These are phyloP conservation scores for Leptodontidium sp. DNA, from an alignment of 2,329 filamentous ascomycete species.

Conservation along the genomic window DNA sequence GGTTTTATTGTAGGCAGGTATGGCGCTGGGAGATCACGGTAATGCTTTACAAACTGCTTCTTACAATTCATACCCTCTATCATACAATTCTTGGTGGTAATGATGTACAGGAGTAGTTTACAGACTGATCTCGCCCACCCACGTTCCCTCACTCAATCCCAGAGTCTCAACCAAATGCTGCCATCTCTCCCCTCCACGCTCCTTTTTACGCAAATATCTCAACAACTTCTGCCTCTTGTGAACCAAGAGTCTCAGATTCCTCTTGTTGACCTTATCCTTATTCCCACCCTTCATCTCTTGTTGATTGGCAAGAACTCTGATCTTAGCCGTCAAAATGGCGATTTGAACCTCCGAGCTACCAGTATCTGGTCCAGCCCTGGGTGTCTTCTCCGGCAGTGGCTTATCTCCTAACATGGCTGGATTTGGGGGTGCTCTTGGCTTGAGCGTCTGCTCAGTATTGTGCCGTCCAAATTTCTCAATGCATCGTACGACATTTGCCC, in stretches of 20 bases:
- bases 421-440: conserved; percentile 49
- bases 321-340: conserved; percentile 93
- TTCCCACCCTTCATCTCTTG: conserved; percentile 72
- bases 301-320: conserved; percentile 78
- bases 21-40: conserved; percentile 44
- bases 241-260: conserved; percentile 84
- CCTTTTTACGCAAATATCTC: conserved; percentile 85
- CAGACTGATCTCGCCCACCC: conserved; percentile 87
- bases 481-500: conserved; percentile 85
- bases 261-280: conserved; percentile 94
- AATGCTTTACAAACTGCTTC: conserved; percentile 37
- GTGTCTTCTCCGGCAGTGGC: conserved; percentile 53
- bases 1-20: conserved; percentile 37
- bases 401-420: conserved; percentile 31
- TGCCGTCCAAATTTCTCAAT: conserved; percentile 91
- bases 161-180: conserved; percentile 83
- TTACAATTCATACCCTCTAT: conserved; percentile 35
- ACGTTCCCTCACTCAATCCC: conserved; percentile 86
- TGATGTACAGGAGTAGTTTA: conserved; percentile 52
- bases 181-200: conserved; percentile 91
- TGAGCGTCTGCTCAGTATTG: conserved; percentile 78
- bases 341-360: conserved; percentile 98
- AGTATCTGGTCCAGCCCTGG: conserved; percentile 88
- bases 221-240: conserved; percentile 90
- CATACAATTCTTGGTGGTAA: conserved; percentile 38